Base-by-base conservation (phyloP, 192 early-diverging fungal genomes). In the Coemansia sp. region DNA sequence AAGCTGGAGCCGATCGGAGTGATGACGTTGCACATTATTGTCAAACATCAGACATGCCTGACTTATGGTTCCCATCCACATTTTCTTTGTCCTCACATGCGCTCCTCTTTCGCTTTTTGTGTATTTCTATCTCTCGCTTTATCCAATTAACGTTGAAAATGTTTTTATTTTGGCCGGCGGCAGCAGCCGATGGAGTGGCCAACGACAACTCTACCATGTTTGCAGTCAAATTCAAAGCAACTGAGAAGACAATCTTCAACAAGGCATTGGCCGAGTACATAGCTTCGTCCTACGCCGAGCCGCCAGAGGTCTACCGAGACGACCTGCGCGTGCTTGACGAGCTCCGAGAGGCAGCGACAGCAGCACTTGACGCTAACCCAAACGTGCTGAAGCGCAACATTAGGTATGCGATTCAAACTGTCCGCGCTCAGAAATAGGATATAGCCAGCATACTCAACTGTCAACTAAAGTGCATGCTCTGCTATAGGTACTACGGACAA, bases 281-380 rank as follows among this genome's bases (percentile, higher is more conserved):
- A 65, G 85, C 85, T 1, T 85, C 84, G 20, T 82, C 86, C 0
- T 96, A 92, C 71, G 88, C 86, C 2, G 94, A 96, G 63, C 91
- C 93, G 55, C 91, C 92, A 5, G 90, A 93, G 61, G 71, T 82
- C 1, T 96, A 94, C 56, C 83, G 86, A 8, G 91, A 93, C 72
- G 93, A 96, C 81, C 89, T 96, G 70, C 84, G 90, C 26, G 77
- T 86, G 12, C 76, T 94, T 4, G 91, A 96, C 55, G 85, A 88
- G 56, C 78, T 94, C 31, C 73, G 93, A 12, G 87, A 61, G 87
- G 88, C 75, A 79, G 89, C 73, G 61, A 89, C 69, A 69, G 82
- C 73, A 64, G 85, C 53, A 82, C 88, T 69, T 61, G 76, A 79
- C 42, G 70, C 61, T 7, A 85, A 51, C 85, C 83, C 69, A 78